Base-by-base conservation (phyloP, 2,329 filamentous ascomycete species). In the Aspergillus fijiensis region DNA sequence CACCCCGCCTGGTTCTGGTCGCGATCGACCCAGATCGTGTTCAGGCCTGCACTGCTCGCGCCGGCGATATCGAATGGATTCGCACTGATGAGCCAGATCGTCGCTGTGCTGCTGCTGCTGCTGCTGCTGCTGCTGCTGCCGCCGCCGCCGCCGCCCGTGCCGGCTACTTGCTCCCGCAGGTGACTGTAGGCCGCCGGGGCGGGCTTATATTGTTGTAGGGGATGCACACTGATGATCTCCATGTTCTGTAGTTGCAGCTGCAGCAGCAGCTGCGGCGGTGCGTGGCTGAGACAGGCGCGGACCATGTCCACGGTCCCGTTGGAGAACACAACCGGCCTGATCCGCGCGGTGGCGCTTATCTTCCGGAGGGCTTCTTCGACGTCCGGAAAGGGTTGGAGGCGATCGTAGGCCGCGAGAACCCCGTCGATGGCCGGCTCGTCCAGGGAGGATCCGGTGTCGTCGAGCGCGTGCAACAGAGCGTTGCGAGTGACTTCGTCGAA, bases 11-110 rank as follows among this genome's bases (percentile, higher is more conserved):
- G 83, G 14, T 70, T 73, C 0, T 84, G 83, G 14, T 70, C 73
- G 27, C 89, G 78, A 75, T 91, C 87, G 5, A 92, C 83, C 86
- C 87, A 92, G 12, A 82, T 85, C 25, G 86, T 83, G 12, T 56
- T 81, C 76, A 91, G 76, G 0, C 89, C 89, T 5, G 82, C 79
- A 1, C 80, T 79, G 61, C 80, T 81, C 0, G 89, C 87, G 0
- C 90, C 89, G 0, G 87, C 82, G 16, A 89, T 77, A 70, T 92
- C 89, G 70, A 92, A 92, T 2, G 89, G 86, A 70, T 92, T 92
- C 1, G 85, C 84, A 65, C 84, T 89, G 5, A 93, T 81, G 7
- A 92, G 74, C 87, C 89, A 91, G 14, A 91, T 79, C 4, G 1
- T 23, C 23, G 23, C 23, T 4, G 23, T 23, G 23, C 23, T 23